Conservation (phyloP, 1,284 basidiomycete genomes). For the Ganoderma sinense region DNA sequence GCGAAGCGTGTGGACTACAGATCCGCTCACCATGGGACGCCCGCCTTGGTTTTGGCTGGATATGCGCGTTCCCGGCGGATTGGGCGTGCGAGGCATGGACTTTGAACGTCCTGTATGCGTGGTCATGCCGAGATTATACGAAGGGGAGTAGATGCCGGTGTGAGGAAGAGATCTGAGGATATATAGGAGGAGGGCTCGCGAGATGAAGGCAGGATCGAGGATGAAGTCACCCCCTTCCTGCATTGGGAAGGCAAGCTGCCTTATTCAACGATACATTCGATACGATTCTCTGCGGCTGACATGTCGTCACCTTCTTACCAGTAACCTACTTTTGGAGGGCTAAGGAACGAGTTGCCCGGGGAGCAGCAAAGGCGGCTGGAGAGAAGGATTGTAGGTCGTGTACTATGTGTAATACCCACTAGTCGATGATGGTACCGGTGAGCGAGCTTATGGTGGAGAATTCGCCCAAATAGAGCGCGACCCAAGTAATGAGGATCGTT, state of each 20-base stretch:
- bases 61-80: constrained; percentile 12
- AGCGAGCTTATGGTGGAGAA: too few relatives aligned
- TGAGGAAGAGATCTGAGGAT: neutral
- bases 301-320: neutral
- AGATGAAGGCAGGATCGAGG: neutral
- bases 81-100: neutral
- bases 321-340: neutral
- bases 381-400: too few relatives aligned
- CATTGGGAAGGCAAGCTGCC: neutral
- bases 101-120: neutral
- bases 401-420: too few relatives aligned
- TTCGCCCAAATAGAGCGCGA: too few relatives aligned
- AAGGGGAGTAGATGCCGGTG: neutral
- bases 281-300: neutral
- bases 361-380: too few relatives aligned
- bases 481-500: too few relatives aligned
- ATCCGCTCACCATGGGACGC: constrained; percentile 11
- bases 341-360: too few relatives aligned
- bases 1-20: neutral
- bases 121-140: neutral
- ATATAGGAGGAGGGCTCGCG: neutral
- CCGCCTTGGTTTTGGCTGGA: constrained; percentile 20
- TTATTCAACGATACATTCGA: neutral
- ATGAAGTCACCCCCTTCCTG: neutral
- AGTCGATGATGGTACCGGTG: too few relatives aligned